phyloP scores from a whole-genome alignment of 1,284 basidiomycete genomes.

The Neolentinus lepideus region DNA sequence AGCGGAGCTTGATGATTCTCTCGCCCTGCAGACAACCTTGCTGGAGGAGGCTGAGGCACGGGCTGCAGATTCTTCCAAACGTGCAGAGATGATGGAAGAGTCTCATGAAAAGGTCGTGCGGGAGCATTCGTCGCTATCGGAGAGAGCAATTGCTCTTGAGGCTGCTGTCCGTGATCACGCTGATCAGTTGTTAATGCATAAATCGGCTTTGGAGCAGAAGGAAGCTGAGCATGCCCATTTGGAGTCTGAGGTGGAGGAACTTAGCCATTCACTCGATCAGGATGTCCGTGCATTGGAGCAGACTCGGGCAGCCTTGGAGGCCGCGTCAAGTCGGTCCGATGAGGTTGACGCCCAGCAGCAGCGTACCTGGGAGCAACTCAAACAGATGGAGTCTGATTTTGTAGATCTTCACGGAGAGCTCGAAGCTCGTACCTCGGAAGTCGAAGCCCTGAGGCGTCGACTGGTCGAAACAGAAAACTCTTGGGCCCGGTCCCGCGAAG shows the following conservation, averaged over 20 bases:
- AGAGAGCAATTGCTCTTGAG: slow-evolving; percentile 59
- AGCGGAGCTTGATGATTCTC: slow-evolving; percentile 64
- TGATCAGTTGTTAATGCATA: slow-evolving; percentile 70
- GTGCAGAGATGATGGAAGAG: slow-evolving; percentile 81
- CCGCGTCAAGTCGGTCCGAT: slow-evolving; percentile 70
- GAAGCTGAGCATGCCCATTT: slow-evolving; percentile 73
- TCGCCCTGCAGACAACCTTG: slow-evolving; percentile 72
- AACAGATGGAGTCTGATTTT: slow-evolving; percentile 65
- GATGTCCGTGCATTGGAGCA: slow-evolving; percentile 86
- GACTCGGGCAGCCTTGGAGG: slow-evolving; percentile 70
- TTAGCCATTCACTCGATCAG: slow-evolving; percentile 65
- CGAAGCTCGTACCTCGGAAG: slow-evolving; percentile 65
- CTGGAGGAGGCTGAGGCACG: slow-evolving; percentile 78
- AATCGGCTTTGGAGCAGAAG: slow-evolving; percentile 70
- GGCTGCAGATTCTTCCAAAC: slow-evolving; percentile 73
- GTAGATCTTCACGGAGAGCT: slow-evolving; percentile 74
- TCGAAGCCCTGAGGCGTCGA: slow-evolving; percentile 58
- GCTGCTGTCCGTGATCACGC: slow-evolving; percentile 71
- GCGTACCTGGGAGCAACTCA: slow-evolving; percentile 60
- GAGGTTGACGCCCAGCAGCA: slow-evolving; percentile 79
- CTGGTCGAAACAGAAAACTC: slow-evolving; percentile 76
- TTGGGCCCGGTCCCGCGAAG: slow-evolving; percentile 85
- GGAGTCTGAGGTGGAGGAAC: slow-evolving; percentile 66
- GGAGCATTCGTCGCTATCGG: slow-evolving; percentile 71
- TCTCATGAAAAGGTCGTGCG: slow-evolving; percentile 65